A percentile compares a stretch with the other conserved stretches of the same genome.
Conservation (phyloP, 1,284 basidiomycete species). For the Cystobasidium sp. region DNA sequence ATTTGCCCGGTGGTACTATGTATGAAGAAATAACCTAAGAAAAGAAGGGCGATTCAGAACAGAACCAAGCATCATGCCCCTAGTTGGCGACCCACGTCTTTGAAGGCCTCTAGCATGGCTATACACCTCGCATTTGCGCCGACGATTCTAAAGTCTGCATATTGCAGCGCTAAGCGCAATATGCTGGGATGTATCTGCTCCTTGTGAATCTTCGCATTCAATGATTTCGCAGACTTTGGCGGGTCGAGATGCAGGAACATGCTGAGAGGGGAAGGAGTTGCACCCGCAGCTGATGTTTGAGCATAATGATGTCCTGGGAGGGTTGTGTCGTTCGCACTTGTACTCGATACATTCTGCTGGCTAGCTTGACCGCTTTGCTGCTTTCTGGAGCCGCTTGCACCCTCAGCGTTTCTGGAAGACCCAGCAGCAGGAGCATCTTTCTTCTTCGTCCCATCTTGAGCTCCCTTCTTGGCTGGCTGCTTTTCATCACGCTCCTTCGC, state of each 20-base stretch:
- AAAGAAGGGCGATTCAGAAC: neutral
- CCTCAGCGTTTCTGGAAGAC: neutral
- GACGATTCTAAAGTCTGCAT: constrained; percentile 80
- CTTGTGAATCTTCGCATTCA: constrained; percentile 59
- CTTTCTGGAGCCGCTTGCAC: neutral
- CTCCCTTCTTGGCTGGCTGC: constrained; percentile 23
- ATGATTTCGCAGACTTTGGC: constrained; percentile 46
- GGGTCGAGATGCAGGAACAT: constrained; percentile 53
- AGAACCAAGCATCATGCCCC: neutral
- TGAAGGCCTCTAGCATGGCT: constrained; percentile 80
- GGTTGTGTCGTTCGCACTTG: constrained; percentile 2
- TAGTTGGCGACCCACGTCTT: constrained; percentile 65
- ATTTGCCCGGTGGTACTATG: constrained; percentile 76
- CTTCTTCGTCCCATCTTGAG: constrained; percentile 5
- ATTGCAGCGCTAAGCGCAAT: constrained; percentile 75
- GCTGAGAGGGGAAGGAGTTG: constrained; percentile 31
- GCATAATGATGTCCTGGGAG: constrained; percentile 16
- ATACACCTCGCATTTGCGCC: constrained; percentile 88
- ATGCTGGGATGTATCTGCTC: constrained; percentile 82
- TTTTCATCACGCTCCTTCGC: constrained; percentile 37
- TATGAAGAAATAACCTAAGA: constrained; percentile 83
- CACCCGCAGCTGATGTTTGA: constrained; percentile 4
- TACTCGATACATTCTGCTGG: neutral
- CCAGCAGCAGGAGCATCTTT: constrained; percentile 18
- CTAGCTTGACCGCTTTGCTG: neutral